Conservation (phyloP, 371 early-diverging fungal species). For the Zopfochytrium polystomum region DNA sequence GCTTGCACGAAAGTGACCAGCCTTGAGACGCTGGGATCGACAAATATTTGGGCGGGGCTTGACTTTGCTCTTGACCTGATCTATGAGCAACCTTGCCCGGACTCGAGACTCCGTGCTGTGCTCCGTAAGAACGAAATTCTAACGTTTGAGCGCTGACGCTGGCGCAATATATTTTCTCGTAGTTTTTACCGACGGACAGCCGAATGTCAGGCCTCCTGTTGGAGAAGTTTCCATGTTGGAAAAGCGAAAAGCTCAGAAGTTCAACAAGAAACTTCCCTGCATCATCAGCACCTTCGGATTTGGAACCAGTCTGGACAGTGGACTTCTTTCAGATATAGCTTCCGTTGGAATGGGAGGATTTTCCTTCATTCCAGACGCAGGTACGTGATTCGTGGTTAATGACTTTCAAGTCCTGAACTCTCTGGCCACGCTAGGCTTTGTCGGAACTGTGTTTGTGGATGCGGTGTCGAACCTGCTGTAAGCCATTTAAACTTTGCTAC, state of each 20-base stretch:
- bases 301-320: conserved; percentile 30
- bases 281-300: conserved; percentile 39
- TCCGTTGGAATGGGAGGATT: conserved; percentile 24
- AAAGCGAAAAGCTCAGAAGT: conserved; percentile 12
- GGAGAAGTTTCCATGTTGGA: conserved; percentile 25
- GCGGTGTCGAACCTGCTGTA: conserved; percentile 19
- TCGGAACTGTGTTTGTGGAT: conserved; percentile 39
- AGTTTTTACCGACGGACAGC: conserved; percentile 30
- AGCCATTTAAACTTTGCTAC: too few relatives aligned
- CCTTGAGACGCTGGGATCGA: conserved; percentile 15
- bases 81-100: not conserved
- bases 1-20: conserved; percentile 1
- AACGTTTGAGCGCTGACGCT: conserved; percentile 1
- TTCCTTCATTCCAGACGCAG: conserved; percentile 31
- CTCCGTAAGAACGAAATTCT: conserved; percentile 2
- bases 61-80: conserved; percentile 23
- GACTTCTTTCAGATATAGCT: conserved; percentile 23
- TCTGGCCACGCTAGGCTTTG: conserved; percentile 18
- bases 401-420: not conserved
- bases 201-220: conserved; percentile 29
- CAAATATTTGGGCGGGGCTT: conserved; percentile 35
- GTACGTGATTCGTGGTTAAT: not conserved
- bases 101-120: not conserved
- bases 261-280: conserved; percentile 14
- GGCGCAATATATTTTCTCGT: too few relatives aligned